Conservation (phyloP, 129 eudicot genomes). For the Glebionis coronaria region DNA sequence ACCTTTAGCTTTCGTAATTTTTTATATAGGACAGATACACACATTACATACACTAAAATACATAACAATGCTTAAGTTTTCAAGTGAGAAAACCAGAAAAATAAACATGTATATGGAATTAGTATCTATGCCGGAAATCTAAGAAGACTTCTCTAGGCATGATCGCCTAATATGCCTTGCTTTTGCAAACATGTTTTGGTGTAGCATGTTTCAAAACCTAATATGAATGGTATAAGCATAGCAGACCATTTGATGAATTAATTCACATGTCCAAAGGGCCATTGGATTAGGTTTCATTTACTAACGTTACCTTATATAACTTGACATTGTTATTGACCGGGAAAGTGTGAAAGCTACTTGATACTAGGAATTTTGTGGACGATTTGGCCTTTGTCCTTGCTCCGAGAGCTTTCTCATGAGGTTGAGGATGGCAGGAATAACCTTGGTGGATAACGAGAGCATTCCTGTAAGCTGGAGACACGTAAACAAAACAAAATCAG, state of each 20-base stretch:
- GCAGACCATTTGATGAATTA: neutral
- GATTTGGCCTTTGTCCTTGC: slow-evolving; percentile 26
- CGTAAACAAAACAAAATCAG: neutral
- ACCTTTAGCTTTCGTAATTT: neutral
- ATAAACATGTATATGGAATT: neutral
- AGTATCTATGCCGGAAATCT: neutral
- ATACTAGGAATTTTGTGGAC: slow-evolving; percentile 24
- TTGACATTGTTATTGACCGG: neutral
- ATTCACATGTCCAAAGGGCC: slow-evolving; percentile 12
- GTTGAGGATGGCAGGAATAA: slow-evolving; percentile 26
- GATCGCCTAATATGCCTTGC: slow-evolving; percentile 1
- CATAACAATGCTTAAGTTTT: neutral
- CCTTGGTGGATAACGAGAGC: slow-evolving; percentile 42
- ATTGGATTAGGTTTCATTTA: slow-evolving; percentile 5
- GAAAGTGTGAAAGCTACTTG: neutral
- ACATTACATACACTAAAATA: slow-evolving; percentile 13
- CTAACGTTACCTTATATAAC: slow-evolving; percentile 2
- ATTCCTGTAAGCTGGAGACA: slow-evolving; percentile 69
- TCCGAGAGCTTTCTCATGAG: slow-evolving; percentile 27
- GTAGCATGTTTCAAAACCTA: neutral
- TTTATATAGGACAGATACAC: slow-evolving; percentile 13
- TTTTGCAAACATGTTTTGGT: slow-evolving; percentile 5
- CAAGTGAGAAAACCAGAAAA: slow-evolving; percentile 8
- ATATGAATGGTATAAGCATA: slow-evolving; percentile 10
- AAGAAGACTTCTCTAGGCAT: neutral